Evolutionary conservation across 2,329 filamentous ascomycete genomes (phyloP).

Genomic region (Fusarium agapanthi): DNA sequence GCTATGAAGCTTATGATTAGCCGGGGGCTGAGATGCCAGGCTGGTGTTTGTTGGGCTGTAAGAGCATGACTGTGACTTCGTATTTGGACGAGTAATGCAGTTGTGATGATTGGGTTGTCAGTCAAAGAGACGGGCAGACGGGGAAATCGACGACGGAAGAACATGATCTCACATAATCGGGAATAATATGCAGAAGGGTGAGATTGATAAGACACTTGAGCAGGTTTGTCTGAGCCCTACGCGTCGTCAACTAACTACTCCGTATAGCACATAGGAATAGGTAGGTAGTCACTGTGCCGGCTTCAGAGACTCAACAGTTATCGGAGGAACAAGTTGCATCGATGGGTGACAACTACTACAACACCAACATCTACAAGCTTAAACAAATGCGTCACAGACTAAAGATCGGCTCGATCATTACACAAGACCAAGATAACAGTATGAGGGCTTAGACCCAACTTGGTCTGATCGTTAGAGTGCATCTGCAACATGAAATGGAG

Average conservation of each 20-base stretch:
- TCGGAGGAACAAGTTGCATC: neutral
- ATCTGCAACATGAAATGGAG: conserved; percentile 8
- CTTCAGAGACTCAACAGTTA: neutral
- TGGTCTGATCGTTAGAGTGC: neutral
- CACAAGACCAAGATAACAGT: neutral
- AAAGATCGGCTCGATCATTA: neutral
- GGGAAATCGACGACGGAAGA: neutral
- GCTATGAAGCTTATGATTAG: conserved; percentile 25
- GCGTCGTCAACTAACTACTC: neutral
- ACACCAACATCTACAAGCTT: neutral
- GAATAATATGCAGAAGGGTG: neutral
- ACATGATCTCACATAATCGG: conserved; percentile 18
- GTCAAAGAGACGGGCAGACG: neutral
- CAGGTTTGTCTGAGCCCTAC: neutral
- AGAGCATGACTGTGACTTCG: neutral
- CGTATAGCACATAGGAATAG: neutral
- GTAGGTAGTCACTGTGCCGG: neutral
- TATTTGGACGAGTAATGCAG: neutral
- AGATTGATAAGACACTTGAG: neutral
- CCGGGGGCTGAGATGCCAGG: conserved; percentile 29
- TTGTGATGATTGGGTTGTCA: neutral
- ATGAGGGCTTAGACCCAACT: neutral
- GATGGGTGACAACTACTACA: neutral
- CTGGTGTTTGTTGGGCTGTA: neutral
- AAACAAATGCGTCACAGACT: neutral